A percentile compares a stretch with the other conserved stretches of the same genome.
These are phyloP conservation scores for Arthrocladium fulminans DNA, from an alignment of 2,329 filamentous ascomycete species.

Conservation along the genomic window DNA sequence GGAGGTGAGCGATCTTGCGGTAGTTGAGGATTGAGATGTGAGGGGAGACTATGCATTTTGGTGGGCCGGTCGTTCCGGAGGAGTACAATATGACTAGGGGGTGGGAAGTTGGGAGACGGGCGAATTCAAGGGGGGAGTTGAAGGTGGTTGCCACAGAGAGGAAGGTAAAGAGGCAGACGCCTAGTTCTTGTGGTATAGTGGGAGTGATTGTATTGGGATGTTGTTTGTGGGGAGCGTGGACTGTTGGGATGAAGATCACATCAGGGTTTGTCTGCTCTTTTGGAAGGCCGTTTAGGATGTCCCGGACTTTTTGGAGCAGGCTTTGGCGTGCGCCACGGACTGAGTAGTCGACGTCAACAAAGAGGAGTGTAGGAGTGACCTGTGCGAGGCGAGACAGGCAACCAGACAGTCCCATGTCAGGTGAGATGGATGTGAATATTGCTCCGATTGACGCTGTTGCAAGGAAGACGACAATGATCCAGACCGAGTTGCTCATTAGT, in stretches of 20 bases:
- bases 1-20: slow-evolving; percentile 37
- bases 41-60: slow-evolving; percentile 40
- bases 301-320: slow-evolving; percentile 61
- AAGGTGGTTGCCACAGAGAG: slow-evolving; percentile 24
- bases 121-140: slow-evolving; percentile 29
- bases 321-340: slow-evolving; percentile 72
- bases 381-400: slow-evolving; percentile 32
- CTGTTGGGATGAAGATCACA: slow-evolving; percentile 16
- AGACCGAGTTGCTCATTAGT: slow-evolving; percentile 36
- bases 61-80: slow-evolving; percentile 36
- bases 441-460: slow-evolving; percentile 35
- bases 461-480: slow-evolving; percentile 35
- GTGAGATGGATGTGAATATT: slow-evolving; percentile 38
- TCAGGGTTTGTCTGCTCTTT: slow-evolving; percentile 13
- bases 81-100: slow-evolving; percentile 39
- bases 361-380: slow-evolving; percentile 33
- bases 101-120: slow-evolving; percentile 32
- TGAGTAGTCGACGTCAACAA: slow-evolving; percentile 51
- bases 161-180: slow-evolving; percentile 25
- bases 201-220: slow-evolving; percentile 11
- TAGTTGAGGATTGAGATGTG: slow-evolving; percentile 37
- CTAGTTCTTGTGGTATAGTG: slow-evolving; percentile 5
- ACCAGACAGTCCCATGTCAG: slow-evolving; percentile 34
- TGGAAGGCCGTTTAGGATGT: slow-evolving; percentile 53
- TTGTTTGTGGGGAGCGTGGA: slow-evolving; percentile 12